Evolutionary conservation across 148 eudicot species (phyloP).

Genomic region (Mesembryanthemum crystallinum): DNA sequence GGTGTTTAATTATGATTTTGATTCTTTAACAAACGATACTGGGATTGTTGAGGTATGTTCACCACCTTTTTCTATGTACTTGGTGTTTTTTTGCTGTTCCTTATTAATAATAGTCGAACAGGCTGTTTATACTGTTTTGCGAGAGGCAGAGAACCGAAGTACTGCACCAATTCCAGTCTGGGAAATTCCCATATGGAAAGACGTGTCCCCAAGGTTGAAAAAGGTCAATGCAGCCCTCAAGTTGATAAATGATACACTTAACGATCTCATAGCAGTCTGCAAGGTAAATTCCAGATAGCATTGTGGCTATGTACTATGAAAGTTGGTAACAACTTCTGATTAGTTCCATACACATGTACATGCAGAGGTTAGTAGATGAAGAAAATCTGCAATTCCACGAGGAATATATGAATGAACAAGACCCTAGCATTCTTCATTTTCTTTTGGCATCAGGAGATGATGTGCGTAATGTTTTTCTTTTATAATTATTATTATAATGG

Average conservation of each 20-base stretch:
- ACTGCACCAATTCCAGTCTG: constrained; percentile 88
- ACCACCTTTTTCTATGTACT: constrained; percentile 5
- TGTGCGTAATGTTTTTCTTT: constrained; percentile 35
- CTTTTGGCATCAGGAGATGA: constrained; percentile 98
- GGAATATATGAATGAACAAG: constrained; percentile 95
- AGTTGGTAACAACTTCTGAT: constrained; percentile 4
- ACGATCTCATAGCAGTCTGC: constrained; percentile 79
- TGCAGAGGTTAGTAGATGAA: constrained; percentile 94
- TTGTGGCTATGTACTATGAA: background rate
- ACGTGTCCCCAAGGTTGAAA: constrained; percentile 76
- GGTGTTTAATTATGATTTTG: constrained; percentile 91
- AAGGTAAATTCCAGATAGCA: constrained; percentile 54
- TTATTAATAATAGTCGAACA: constrained; percentile 35
- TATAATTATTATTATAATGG: background rate
- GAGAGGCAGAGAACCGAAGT: constrained; percentile 95
- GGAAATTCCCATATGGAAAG: constrained; percentile 99
- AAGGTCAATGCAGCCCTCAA: constrained; percentile 85
- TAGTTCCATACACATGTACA: constrained; percentile 12
- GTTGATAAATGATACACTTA: constrained; percentile 76
- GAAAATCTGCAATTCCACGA: constrained; percentile 92
- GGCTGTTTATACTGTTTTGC: constrained; percentile 93
- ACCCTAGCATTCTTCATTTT: constrained; percentile 98
- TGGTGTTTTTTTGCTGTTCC: constrained; percentile 11
- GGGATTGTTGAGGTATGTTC: constrained; percentile 85
- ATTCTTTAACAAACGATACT: constrained; percentile 85